Base-by-base conservation (phyloP, 192 early-diverging fungal species). In the Chytriomyces hyalinus region DNA sequence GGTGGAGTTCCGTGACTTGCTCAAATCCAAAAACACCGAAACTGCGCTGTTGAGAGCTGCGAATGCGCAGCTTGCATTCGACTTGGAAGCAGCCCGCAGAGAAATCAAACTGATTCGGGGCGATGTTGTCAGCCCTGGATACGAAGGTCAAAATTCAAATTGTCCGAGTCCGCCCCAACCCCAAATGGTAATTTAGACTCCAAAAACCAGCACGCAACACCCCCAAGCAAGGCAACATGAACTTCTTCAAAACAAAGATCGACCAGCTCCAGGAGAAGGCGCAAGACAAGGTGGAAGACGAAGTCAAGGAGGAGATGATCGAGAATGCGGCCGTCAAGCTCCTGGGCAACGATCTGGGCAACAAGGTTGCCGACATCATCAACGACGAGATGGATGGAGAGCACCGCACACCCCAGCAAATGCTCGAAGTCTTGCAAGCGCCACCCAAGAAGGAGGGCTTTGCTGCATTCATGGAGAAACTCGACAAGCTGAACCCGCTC, bases 401-500 rank as follows among this genome's bases (percentile, higher is more conserved):
- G 53, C 53, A 13, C 53, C 53, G 20, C 53, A 57, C 15, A 57
- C 53, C 53, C 1, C 53, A 57, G 20, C 53, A 20, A 57, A 57
- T 57, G 15, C 1, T 57, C 1, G 53, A 13, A 57, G 53, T 3
- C 15, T n/a, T 24, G 10, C 17, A 15, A 22, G 63, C 63, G 63
- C 63, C 63, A 22, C 63, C 63, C 17, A 65, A 65, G 63, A 65
- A 65, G 63, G 17, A 65, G 10, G 63, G 63, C 13, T 65, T 65
- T 36, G 63, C 17, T 28, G 63, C 63, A 3, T 65, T 65, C 28
- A 11, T 65, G n/a, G 63, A 65, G 20, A 65, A 65, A 13, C 17
- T 65, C 63, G 63, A 65, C 17, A 28, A 17, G n/a, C 26, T 57
- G 15, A 57, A 57, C 53, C 15, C 15, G 2, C 53, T 57, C 15